phyloP scores from a whole-genome alignment of 768 basidiomycete genomes.

The Mycena metata region DNA sequence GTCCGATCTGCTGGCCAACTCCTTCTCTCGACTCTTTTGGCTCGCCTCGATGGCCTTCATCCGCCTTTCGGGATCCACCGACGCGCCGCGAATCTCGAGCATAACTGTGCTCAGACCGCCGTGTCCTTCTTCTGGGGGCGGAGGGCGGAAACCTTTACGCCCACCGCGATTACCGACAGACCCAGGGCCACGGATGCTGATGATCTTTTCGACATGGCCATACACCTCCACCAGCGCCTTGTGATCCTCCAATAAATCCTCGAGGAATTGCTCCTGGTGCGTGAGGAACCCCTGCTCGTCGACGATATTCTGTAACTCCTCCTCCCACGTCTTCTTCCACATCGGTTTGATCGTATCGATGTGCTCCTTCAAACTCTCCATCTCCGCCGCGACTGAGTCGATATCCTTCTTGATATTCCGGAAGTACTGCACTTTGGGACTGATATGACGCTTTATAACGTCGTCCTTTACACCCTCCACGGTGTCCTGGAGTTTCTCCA shows the following conservation, averaged over 20 bases:
- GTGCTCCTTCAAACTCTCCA: conserved; percentile 85
- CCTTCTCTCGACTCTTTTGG: conserved; percentile 83
- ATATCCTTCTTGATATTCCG: conserved; percentile 82
- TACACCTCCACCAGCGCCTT: conserved; percentile 91
- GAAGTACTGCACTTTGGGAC: conserved; percentile 82
- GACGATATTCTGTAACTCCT: conserved; percentile 95
- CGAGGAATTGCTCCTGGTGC: conserved; percentile 92
- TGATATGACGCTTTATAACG: conserved; percentile 88
- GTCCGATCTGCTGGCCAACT: conserved; percentile 79
- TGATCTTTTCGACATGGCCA: conserved; percentile 92
- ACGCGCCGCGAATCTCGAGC: conserved; percentile 89
- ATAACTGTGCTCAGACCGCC: conserved; percentile 82
- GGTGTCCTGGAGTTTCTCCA: conserved; percentile 93
- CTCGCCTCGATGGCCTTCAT: conserved; percentile 94
- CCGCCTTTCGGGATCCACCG: conserved; percentile 85
- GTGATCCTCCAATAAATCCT: conserved; percentile 91
- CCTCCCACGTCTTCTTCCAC: conserved; percentile 99
- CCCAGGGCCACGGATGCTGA: conserved; percentile 70
- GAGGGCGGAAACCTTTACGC: conserved; percentile 69
- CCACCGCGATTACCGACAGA: conserved; percentile 52
- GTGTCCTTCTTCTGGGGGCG: conserved; percentile 76
- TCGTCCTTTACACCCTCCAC: conserved; percentile 93
- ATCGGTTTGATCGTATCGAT: conserved; percentile 92
- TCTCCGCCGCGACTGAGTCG: conserved; percentile 71
- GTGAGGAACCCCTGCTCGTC: conserved; percentile 96